Conservation (phyloP, 2,329 filamentous ascomycete genomes). For the Eutypa lata region DNA sequence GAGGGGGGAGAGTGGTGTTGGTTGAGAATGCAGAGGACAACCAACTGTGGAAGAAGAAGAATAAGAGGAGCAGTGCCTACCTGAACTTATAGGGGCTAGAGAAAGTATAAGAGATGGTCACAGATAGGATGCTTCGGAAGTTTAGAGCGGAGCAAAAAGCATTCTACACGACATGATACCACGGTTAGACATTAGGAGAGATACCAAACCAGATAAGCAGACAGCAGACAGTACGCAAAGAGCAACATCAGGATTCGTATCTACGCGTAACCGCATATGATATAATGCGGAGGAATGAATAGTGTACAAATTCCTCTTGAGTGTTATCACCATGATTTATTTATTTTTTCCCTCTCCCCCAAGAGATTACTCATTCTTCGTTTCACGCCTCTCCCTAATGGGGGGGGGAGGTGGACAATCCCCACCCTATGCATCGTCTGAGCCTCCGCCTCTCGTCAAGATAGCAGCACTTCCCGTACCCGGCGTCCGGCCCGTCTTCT, state of each 20-base stretch:
- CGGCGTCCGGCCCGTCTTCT: conserved; percentile 80
- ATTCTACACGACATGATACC: conserved; percentile 27
- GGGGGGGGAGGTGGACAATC: too few species aligned
- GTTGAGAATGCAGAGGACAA: too few species aligned
- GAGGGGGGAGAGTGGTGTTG: too few species aligned
- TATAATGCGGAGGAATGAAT: not conserved
- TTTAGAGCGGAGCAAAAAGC: conserved; percentile 9
- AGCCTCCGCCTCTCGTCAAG: conserved; percentile 58
- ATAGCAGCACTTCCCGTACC: conserved; percentile 70
- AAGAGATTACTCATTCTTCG: not conserved
- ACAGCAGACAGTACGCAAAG: not conserved
- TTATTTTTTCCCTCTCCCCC: conserved; percentile 6
- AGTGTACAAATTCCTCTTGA: conserved; percentile 11
- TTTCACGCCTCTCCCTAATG: not conserved
- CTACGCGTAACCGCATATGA: too few species aligned
- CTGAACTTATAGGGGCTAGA: too few species aligned
- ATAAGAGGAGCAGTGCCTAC: too few species aligned
- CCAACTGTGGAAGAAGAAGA: too few species aligned
- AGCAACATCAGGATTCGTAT: not conserved
- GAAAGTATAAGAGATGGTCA: too few species aligned
- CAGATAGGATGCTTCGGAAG: not conserved
- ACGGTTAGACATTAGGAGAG: conserved; percentile 17
- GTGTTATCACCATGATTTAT: conserved; percentile 1
- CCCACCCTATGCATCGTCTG: conserved; percentile 17
- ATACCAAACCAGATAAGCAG: conserved; percentile 7